Evolutionary conservation across 768 basidiomycete genomes (phyloP).

Genomic region (Suillus spraguei): DNA sequence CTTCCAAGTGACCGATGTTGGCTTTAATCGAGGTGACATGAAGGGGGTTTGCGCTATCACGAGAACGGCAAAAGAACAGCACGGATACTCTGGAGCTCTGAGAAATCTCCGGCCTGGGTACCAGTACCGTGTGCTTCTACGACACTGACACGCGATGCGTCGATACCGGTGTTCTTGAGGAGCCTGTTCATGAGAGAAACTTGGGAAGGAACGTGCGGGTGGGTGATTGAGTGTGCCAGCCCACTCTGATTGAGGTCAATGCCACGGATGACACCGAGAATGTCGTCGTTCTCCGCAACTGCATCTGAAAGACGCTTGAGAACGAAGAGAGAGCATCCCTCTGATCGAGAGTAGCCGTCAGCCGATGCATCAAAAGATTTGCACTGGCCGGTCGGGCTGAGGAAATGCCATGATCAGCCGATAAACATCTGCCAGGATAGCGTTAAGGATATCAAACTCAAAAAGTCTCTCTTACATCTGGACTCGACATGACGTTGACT

Average conservation of each 20-base stretch:
- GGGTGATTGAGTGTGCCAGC: constrained; percentile 66
- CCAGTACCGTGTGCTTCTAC: constrained; percentile 80
- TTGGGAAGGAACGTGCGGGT: constrained; percentile 69
- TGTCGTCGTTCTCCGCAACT: constrained; percentile 62
- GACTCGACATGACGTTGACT: constrained; percentile 71
- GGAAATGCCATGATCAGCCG: constrained; percentile 70
- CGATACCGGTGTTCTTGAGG: constrained; percentile 46
- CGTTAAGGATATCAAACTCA: neutral
- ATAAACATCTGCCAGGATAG: constrained; percentile 56
- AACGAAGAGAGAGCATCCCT: constrained; percentile 73
- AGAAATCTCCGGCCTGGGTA: constrained; percentile 69
- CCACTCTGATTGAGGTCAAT: constrained; percentile 76
- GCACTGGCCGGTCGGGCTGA: constrained; percentile 67
- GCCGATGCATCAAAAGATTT: constrained; percentile 72
- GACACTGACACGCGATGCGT: constrained; percentile 52
- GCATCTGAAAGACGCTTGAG: constrained; percentile 73
- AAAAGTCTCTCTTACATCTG: constrained; percentile 52
- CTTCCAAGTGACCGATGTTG: constrained; percentile 76
- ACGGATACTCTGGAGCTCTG: constrained; percentile 65
- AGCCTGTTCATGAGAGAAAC: constrained; percentile 52
- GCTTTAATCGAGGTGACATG: constrained; percentile 72
- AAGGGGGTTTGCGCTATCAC: constrained; percentile 50
- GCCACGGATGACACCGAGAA: constrained; percentile 69
- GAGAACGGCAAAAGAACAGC: constrained; percentile 49
- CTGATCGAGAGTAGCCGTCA: constrained; percentile 72